These are phyloP conservation scores for Lactarius sp. DNA, from an alignment of 768 basidiomycete species.

Conservation along the genomic window DNA sequence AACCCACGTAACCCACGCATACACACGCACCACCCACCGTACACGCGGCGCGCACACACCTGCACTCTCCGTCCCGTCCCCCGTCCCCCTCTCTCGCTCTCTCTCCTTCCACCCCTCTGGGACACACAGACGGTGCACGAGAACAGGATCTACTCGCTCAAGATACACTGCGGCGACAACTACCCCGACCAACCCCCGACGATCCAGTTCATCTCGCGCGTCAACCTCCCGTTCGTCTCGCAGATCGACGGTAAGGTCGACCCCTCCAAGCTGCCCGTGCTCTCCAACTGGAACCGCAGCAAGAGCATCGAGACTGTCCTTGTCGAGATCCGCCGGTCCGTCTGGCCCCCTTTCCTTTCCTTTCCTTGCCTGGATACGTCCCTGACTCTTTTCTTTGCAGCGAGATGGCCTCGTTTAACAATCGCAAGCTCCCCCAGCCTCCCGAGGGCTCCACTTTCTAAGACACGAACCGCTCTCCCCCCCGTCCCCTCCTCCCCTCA, in stretches of 20 bases:
- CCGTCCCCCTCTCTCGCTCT: neutral
- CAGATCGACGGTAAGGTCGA: conserved; percentile 75
- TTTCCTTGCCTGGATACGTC: neutral
- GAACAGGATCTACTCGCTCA: conserved; percentile 96
- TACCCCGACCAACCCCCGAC: conserved; percentile 78
- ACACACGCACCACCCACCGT: neutral
- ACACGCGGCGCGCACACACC: conserved; percentile 14
- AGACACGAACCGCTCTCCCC: neutral
- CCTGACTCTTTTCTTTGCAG: conserved; percentile 37
- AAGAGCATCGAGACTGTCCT: conserved; percentile 84
- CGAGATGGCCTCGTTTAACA: conserved; percentile 91
- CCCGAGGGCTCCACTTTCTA: conserved; percentile 78
- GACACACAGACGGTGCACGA: conserved; percentile 82
- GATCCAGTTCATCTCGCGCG: conserved; percentile 81
- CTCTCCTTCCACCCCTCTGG: neutral
- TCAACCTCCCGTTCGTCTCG: conserved; percentile 92
- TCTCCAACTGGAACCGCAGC: conserved; percentile 69
- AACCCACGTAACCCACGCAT: conserved; percentile 5
- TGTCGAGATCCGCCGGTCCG: conserved; percentile 89
- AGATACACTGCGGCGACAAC: conserved; percentile 71
- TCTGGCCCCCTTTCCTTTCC: neutral
- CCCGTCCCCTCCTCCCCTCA: neutral
- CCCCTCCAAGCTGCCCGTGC: conserved; percentile 59
- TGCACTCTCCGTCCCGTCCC: conserved; percentile 2
- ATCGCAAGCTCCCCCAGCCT: conserved; percentile 93